Evolutionary conservation across 1,139 yeast species (phyloP), one percentile per base, ranked within the genome.

Genomic region (Saccharomyces pastorianus): DNA sequence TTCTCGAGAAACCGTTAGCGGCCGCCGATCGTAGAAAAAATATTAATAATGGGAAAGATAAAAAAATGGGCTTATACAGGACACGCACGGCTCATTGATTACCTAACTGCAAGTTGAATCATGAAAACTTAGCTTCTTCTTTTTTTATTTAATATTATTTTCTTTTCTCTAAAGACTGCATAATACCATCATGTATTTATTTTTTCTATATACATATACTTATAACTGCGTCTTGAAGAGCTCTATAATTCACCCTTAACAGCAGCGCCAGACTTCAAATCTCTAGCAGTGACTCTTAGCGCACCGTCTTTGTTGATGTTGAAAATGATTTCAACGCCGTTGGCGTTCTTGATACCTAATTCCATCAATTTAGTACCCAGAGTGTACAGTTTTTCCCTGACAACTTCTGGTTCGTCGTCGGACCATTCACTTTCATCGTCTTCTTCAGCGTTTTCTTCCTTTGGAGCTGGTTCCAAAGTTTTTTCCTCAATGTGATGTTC

Each of bases 281-380:
- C 93, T 73, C 96, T 85, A 53, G 89, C 96, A 61, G 88, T 81
- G 59, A 90, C 82, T 69, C 85, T 88, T 67, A 93, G 79, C 64
- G 82, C 80, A 65, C 95, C 91, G 56, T 88, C 95, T 70, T 83
- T 87, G 65, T 89, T 85, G 66, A 93, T 84, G 77, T 87, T 90
- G 64, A 91, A 81, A 63, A 82, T 80, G 55, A 91, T 83, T 75
- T 93, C 96, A 62, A 91, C 80, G 65, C 86, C 85, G 56, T 85
- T 83, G 66, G 84, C 85, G 64, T 83, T 89, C 71, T 84, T 82
- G 61, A 91, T 77, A 55, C 85, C 85, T 63, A 91, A 77, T 69
- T 88, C 88, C 59, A 91, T 96, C 63, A 95, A 79, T 67, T 83
- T 80, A 57, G 81, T 78, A 61, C 90, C 90, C 59, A 93, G 82